A percentile compares a stretch with the other conserved stretches of the same genome.
phyloP scores from a whole-genome alignment of 2,329 filamentous ascomycete species.

The Cladosporium sp. region DNA sequence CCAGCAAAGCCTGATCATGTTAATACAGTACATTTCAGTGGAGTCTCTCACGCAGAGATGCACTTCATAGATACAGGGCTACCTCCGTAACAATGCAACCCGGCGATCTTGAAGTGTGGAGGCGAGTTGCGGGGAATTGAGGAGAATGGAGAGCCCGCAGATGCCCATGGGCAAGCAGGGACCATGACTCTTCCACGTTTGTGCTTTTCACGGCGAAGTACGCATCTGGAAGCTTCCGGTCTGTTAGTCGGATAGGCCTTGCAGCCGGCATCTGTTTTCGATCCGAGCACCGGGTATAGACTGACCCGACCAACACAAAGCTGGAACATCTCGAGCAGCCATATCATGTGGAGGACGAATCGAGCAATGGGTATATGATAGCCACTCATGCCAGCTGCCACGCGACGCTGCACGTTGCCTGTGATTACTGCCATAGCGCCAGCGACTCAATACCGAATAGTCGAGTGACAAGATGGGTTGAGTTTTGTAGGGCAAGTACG shows the following conservation, averaged over 20 bases:
- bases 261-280: not conserved
- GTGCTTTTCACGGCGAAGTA: not conserved
- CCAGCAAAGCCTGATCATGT: not conserved
- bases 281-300: not conserved
- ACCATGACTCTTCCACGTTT: not conserved
- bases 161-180: not conserved
- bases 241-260: not conserved
- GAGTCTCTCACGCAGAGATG: not conserved
- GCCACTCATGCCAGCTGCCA: no score
- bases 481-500: not conserved
- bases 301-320: no score
- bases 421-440: no score
- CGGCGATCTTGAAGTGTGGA: not conserved
- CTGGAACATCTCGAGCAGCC: no score
- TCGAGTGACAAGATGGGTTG: not conserved
- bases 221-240: not conserved
- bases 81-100: not conserved
- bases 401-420: no score
- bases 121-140: slow-evolving; percentile 1
- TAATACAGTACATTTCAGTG: not conserved
- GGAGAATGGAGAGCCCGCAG: not conserved
- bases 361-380: no score
- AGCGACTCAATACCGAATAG: no score
- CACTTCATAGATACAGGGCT: not conserved
- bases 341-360: no score